Evolutionary conservation across 2,329 filamentous ascomycete genomes (phyloP), one percentile per base, ranked within the genome.

Genomic region (Fusarium verrucosum): DNA sequence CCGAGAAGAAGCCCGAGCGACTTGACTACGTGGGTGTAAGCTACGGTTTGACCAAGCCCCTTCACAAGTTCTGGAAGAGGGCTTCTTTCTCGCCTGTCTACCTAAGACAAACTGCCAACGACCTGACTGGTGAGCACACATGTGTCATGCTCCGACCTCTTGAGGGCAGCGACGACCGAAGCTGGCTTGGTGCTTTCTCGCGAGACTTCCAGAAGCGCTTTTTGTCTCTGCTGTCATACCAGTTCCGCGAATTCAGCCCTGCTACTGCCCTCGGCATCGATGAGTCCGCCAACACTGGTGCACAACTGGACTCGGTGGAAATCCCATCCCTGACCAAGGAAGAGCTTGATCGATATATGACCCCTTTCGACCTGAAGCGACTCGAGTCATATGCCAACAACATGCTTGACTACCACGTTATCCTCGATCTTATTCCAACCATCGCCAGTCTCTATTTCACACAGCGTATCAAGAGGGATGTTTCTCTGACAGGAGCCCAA

Each of bases 51-150:
- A 99, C 95, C 0, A 84, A 89, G 35, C 84, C 87, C 14, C 87
- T 99, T 14, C 95, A 97, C 80, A 96, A 92, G 74, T 99, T 99
- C 83, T 99, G 95, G 95, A 97, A 97, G 79, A 90, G 91, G 32
- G 87, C 90, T 16, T 83, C 83, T 1, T 99, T 97, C 75, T 87
- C 89, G 3, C 95, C 95, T 0, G 92, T 99, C 1, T 99, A 99
- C 73, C 85, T 99, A 14, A 87, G 95, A 30, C 95, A 99, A 80
- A 99, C 96, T 4, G 85, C 95, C 47, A 99, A 98, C 74, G 95
- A 98, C 55, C 83, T 99, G 41, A 99, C 96, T 0, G 95, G 95
- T 52, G 95, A 99, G 78, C 95, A 99, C 76, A 97, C 95, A 0
- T 97, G 93, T 74, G 94, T 99, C 25, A 99, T 99, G 96, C 85